Conservation (phyloP, 1,284 basidiomycete genomes). For the Trametes pubescens region DNA sequence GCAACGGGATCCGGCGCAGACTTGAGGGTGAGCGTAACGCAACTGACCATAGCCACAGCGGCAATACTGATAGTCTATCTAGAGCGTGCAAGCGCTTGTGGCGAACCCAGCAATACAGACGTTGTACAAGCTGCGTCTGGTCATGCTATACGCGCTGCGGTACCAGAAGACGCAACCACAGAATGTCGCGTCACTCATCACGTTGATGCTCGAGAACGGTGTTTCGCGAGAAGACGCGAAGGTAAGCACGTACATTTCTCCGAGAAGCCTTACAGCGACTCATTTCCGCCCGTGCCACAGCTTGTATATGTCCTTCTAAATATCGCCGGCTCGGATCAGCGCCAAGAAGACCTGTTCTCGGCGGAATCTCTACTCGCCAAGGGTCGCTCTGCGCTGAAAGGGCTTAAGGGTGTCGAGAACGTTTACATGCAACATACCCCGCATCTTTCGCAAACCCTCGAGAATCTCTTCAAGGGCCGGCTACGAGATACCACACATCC, state of each 20-base stretch:
- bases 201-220: conserved; percentile 83
- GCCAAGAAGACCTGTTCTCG: conserved; percentile 97
- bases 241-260: conserved; percentile 51
- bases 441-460: conserved; percentile 92
- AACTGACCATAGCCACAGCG: background rate
- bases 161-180: conserved; percentile 93
- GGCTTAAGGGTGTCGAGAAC: conserved; percentile 98
- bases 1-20: conserved; percentile 93
- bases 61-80: conserved; percentile 10
- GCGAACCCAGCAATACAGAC: conserved; percentile 72
- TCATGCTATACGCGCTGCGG: conserved; percentile 94
- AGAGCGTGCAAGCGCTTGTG: conserved; percentile 85
- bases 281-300: conserved; percentile 48
- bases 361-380: conserved; percentile 96
- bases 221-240: conserved; percentile 86
- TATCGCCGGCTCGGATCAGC: conserved; percentile 93
- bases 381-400: conserved; percentile 94
- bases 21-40: conserved; percentile 68
- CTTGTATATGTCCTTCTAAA: conserved; percentile 95
- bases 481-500: conserved; percentile 92
- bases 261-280: background rate
- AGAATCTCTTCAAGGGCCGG: conserved; percentile 88
- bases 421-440: conserved; percentile 99
- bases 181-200: conserved; percentile 87
- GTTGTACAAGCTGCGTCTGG: conserved; percentile 89